These are phyloP conservation scores for Solanum rostratum DNA, from an alignment of 257 asterid genomes.

Conservation along the genomic window DNA sequence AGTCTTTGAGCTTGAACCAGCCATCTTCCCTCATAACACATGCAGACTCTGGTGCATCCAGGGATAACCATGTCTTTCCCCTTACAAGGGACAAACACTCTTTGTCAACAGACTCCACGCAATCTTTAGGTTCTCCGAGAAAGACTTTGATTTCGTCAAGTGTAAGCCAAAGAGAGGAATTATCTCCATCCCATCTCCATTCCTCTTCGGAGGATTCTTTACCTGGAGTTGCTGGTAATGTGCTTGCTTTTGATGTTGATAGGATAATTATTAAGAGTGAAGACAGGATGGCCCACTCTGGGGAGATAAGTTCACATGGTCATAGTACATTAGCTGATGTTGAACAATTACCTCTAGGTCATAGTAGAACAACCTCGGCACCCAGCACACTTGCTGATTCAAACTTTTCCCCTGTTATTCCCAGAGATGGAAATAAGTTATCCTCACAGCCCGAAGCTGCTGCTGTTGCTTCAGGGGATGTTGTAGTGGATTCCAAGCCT, in stretches of 20 bases:
- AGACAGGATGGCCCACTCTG: constrained; percentile 49
- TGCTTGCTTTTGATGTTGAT: constrained; percentile 30
- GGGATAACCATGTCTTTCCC: constrained; percentile 8
- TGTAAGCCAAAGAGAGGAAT: constrained; percentile 22
- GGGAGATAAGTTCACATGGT: constrained; percentile 38
- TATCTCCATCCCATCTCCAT: constrained; percentile 47
- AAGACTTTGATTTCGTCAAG: constrained; percentile 22
- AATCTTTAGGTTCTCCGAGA: constrained; percentile 35
- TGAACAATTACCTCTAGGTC: constrained; percentile 32
- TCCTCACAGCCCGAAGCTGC: constrained; percentile 36
- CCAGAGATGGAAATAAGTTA: constrained; percentile 42
- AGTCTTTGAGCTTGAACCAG: constrained; percentile 36
- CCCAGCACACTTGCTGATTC: constrained; percentile 49
- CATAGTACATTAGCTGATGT: constrained; percentile 21
- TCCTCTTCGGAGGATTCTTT: constrained; percentile 50
- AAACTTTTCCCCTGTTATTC: constrained; percentile 40
- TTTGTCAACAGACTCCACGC: constrained; percentile 27
- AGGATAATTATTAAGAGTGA: constrained; percentile 37
- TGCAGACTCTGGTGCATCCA: constrained; percentile 36
- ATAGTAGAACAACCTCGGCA: constrained; percentile 44
- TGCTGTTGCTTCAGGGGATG: constrained; percentile 58
- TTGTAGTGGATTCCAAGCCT: constrained; percentile 36
- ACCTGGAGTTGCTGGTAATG: constrained; percentile 33
- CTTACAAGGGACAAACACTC: constrained; percentile 27
- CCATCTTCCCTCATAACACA: constrained; percentile 50